Conservation (phyloP, 2,329 filamentous ascomycete genomes). For the Aaosphaeria arxii region DNA sequence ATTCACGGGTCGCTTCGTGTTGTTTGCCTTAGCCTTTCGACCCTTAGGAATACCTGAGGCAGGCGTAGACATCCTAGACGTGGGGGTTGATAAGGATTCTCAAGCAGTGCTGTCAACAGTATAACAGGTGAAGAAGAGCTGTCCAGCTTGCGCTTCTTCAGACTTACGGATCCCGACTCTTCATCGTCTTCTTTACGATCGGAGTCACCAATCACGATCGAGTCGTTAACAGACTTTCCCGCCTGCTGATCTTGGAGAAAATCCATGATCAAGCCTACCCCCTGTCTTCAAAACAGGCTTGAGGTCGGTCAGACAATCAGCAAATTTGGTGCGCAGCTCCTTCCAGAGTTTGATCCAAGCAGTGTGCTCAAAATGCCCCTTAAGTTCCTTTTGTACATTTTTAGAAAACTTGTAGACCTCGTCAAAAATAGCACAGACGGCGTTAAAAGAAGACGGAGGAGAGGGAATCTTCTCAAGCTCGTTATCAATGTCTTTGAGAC, state of each 20-base stretch:
- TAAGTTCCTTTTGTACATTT: constrained; percentile 53
- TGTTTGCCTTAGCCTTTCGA: too few relatives aligned
- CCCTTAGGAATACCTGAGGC: too few relatives aligned
- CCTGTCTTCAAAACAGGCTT: neutral
- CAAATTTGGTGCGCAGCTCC: constrained; percentile 38
- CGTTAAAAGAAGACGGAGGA: constrained; percentile 58
- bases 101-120: too few relatives aligned
- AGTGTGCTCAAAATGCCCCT: constrained; percentile 45
- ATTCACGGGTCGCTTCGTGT: too few relatives aligned
- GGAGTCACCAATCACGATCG: constrained; percentile 15
- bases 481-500: constrained; percentile 51
- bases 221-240: constrained; percentile 9
- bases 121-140: too few relatives aligned
- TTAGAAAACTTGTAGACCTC: constrained; percentile 58
- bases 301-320: neutral
- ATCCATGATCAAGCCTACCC: neutral
- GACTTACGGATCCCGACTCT: neutral
- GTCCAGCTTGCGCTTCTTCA: constrained; percentile 30
- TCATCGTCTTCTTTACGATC: constrained; percentile 4
- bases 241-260: neutral
- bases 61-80: too few relatives aligned
- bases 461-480: constrained; percentile 63
- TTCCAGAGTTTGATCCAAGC: constrained; percentile 43
- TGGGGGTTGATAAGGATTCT: too few relatives aligned
- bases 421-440: constrained; percentile 62